Conservation (phyloP, 306 rosid genomes). For the Morella rubra region DNA sequence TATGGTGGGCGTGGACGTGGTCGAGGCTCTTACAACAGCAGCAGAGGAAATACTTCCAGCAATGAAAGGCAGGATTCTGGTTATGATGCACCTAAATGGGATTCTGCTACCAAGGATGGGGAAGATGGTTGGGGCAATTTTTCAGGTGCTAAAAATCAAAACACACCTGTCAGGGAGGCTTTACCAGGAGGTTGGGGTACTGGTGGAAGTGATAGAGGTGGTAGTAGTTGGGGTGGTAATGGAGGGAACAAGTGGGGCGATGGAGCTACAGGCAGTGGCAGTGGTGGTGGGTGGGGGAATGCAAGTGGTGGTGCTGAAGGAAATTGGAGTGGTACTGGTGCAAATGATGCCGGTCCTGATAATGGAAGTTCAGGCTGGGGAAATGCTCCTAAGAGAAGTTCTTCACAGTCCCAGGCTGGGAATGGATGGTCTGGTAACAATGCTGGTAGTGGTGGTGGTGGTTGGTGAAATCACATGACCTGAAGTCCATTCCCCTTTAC, state of each 20-base stretch:
- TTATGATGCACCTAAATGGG: slow-evolving; percentile 56
- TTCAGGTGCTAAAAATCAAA: slow-evolving; percentile 78
- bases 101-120: slow-evolving; percentile 62
- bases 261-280: slow-evolving; percentile 8
- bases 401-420: slow-evolving; percentile 26
- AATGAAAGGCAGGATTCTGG: slow-evolving; percentile 71
- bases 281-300: slow-evolving; percentile 20
- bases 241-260: not conserved
- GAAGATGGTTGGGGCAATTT: slow-evolving; percentile 65
- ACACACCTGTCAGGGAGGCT: slow-evolving; percentile 88
- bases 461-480: slow-evolving; percentile 36
- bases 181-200: slow-evolving; percentile 81
- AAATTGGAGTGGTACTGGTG: slow-evolving; percentile 30
- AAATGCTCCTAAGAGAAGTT: slow-evolving; percentile 29
- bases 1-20: slow-evolving; percentile 77
- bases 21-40: slow-evolving; percentile 57
- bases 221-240: slow-evolving; percentile 25
- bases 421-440: slow-evolving; percentile 52
- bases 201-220: slow-evolving; percentile 40
- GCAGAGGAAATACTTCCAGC: slow-evolving; percentile 54
- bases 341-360: slow-evolving; percentile 31
- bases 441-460: slow-evolving; percentile 23
- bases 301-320: slow-evolving; percentile 30
- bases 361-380: slow-evolving; percentile 55
- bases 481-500: not conserved